Conservation (phyloP, 306 rosid genomes). For the Quercus wislizeni region DNA sequence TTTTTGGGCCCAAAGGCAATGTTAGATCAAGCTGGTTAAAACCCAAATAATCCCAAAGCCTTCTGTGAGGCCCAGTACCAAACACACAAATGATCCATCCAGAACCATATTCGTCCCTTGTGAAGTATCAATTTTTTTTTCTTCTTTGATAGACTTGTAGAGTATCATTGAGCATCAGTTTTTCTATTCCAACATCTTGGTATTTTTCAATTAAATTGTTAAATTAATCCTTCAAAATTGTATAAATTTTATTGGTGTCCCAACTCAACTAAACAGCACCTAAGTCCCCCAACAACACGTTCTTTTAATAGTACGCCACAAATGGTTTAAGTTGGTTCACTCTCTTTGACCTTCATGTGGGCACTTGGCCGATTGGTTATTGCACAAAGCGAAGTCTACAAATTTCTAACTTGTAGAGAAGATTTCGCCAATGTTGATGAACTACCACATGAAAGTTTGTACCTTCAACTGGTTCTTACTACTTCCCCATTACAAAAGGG, state of each 20-base stretch:
- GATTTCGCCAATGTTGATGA: constrained; percentile 46
- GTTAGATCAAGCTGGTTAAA: no score
- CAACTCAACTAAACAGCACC: not conserved
- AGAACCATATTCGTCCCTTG: no score
- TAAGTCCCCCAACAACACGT: not conserved
- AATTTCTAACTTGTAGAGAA: constrained; percentile 23
- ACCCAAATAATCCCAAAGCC: no score
- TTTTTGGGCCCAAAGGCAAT: no score
- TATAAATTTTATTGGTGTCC: not conserved
- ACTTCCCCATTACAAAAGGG: not conserved
- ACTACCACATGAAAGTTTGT: constrained; percentile 49
- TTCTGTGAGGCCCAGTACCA: no score
- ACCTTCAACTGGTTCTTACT: constrained; percentile 4
- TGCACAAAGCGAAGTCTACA: constrained; percentile 23
- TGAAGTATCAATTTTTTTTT: no score
- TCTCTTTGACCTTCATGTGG: not conserved
- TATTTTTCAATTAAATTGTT: no score
- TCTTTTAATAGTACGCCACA: not conserved
- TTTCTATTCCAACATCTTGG: no score
- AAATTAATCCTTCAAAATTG: not conserved
- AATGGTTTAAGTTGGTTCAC: not conserved
- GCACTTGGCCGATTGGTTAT: constrained; percentile 9
- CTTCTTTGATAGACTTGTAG: no score
- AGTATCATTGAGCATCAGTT: no score
- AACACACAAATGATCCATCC: no score